These are phyloP conservation scores for Naegleria lovaniensis DNA, from an alignment of 208 protist species.

Conservation along the genomic window DNA sequence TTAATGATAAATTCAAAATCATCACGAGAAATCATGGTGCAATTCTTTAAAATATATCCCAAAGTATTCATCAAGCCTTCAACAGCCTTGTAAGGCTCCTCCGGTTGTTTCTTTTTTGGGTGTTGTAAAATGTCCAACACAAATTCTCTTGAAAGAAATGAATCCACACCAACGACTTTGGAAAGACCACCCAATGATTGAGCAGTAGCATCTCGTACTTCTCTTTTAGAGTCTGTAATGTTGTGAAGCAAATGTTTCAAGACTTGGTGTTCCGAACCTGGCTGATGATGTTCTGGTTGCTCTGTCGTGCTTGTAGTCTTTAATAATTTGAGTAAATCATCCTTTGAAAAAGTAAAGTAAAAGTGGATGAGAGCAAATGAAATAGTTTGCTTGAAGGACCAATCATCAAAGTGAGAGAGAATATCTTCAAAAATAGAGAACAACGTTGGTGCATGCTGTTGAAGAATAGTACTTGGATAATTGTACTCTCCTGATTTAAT, in stretches of 20 bases:
- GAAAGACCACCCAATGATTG: not conserved
- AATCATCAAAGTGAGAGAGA: not conserved
- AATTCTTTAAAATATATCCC: not conserved
- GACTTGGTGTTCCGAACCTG: not conserved
- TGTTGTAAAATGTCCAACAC: not conserved
- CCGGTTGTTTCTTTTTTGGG: not conserved
- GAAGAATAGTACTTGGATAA: not conserved
- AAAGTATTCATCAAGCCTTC: not conserved
- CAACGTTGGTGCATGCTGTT: not conserved
- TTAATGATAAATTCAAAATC: not conserved
- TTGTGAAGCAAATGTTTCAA: not conserved
- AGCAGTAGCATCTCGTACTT: not conserved
- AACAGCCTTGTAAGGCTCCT: not conserved
- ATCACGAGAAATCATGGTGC: not conserved
- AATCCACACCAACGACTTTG: not conserved
- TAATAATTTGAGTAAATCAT: not conserved
- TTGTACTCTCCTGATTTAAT: not conserved
- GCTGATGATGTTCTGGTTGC: no score
- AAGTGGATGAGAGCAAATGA: not conserved
- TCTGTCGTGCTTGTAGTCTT: not conserved
- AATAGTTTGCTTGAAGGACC: not conserved
- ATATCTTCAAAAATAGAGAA: not conserved
- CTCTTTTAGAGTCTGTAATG: not conserved
- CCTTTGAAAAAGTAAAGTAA: not conserved
- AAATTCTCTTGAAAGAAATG: not conserved